phyloP scores from a whole-genome alignment of 495 filamentous ascomycete species.

The Hypoxylon lenormandii region DNA sequence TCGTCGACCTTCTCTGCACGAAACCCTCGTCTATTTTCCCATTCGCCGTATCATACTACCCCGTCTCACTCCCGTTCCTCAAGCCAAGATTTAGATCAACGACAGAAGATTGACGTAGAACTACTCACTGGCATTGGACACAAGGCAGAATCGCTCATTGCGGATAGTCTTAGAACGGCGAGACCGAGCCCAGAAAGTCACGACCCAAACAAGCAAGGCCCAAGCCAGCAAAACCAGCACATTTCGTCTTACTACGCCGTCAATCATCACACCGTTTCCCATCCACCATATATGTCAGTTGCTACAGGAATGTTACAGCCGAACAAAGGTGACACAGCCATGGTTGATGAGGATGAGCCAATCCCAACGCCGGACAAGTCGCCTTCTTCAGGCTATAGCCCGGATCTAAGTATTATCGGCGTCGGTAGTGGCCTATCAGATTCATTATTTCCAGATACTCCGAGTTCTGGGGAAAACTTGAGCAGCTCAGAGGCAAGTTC shows the following conservation, averaged over 20 bases:
- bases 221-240: too few species aligned
- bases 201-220: too few species aligned
- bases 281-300: neutral
- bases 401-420: neutral
- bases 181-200: neutral
- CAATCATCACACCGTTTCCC: too few species aligned
- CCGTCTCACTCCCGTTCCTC: neutral
- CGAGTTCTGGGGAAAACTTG: neutral
- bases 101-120: neutral
- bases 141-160: neutral
- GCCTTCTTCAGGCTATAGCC: neutral
- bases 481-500: constrained; percentile 1
- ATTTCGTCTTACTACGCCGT: too few species aligned
- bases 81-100: neutral
- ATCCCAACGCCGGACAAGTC: neutral
- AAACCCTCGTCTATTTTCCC: neutral
- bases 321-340: neutral
- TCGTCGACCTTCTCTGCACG: neutral
- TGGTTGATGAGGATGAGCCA: neutral
- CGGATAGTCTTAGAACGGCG: neutral
- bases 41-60: neutral
- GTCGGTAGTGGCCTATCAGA: neutral
- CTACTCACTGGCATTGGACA: neutral
- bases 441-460: neutral
- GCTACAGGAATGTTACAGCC: neutral